phyloP scores from a whole-genome alignment of 805 yeast species.

The Ogataea chonburiensis region DNA sequence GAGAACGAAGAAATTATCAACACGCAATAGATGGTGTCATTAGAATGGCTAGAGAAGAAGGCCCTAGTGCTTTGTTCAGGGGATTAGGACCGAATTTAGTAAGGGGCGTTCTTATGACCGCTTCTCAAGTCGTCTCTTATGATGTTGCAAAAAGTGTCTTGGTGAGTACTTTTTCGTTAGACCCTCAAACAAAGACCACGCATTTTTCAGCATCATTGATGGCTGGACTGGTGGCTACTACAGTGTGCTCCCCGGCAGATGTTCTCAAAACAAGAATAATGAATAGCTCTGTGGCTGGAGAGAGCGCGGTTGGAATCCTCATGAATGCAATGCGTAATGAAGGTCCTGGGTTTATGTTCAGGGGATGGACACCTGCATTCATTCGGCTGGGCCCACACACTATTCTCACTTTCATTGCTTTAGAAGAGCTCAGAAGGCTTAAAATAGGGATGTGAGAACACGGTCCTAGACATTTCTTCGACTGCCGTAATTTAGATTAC shows the following conservation, averaged over 20 bases:
- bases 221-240: slow-evolving; percentile 88
- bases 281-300: slow-evolving; percentile 55
- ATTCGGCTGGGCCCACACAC: slow-evolving; percentile 84
- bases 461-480: too few species aligned
- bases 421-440: slow-evolving; percentile 57
- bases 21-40: slow-evolving; percentile 76
- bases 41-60: slow-evolving; percentile 61
- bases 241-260: slow-evolving; percentile 91
- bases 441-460: slow-evolving; percentile 20
- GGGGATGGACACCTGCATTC: slow-evolving; percentile 91
- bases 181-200: slow-evolving; percentile 62
- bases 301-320: slow-evolving; percentile 52
- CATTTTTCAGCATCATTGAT: slow-evolving; percentile 76
- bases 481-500: too few species aligned
- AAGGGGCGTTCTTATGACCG: slow-evolving; percentile 86
- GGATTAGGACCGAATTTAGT: slow-evolving; percentile 77
- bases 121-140: slow-evolving; percentile 86
- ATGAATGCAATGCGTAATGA: slow-evolving; percentile 57
- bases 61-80: slow-evolving; percentile 55
- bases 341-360: slow-evolving; percentile 77
- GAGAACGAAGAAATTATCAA: slow-evolving; percentile 66
- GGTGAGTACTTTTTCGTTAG: slow-evolving; percentile 48
- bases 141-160: slow-evolving; percentile 67
- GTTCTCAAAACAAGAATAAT: slow-evolving; percentile 86
- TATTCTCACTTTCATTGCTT: slow-evolving; percentile 63